Percentiles rank a stretch among this genome's conserved stretches.
Conservation (phyloP, 176 grass and related monocot genomes). For the Ananas comosus region DNA sequence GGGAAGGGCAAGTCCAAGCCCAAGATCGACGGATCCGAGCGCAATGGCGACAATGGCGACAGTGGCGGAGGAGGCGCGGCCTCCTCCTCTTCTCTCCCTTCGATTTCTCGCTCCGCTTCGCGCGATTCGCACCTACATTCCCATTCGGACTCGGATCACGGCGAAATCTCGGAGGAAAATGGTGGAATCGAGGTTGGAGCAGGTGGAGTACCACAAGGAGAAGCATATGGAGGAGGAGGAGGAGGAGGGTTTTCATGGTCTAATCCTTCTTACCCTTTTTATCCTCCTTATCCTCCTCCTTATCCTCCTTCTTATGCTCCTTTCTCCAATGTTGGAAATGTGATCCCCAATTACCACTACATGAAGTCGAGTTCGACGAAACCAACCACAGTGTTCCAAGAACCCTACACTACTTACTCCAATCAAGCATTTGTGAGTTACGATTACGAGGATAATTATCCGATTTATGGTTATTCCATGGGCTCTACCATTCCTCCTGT, state of each 20-base stretch:
- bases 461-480: slow-evolving; percentile 33
- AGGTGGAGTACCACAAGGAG: background rate
- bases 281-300: slow-evolving; percentile 2
- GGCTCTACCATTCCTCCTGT: background rate
- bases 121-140: slow-evolving; percentile 42
- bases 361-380: slow-evolving; percentile 51
- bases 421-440: slow-evolving; percentile 25
- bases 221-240: background rate
- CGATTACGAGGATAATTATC: slow-evolving; percentile 39
- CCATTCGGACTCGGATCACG: slow-evolving; percentile 21
- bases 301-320: slow-evolving; percentile 4
- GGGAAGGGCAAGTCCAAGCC: slow-evolving; percentile 11
- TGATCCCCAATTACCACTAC: slow-evolving; percentile 48
- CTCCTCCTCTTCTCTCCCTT: slow-evolving; percentile 32
- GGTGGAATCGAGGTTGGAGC: background rate
- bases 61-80: background rate
- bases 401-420: slow-evolving; percentile 39
- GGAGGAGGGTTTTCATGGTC: background rate
- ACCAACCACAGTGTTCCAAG: slow-evolving; percentile 63
- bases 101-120: slow-evolving; percentile 21
- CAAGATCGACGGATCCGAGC: slow-evolving; percentile 2
- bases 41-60: background rate
- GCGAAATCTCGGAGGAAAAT: background rate
- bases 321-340: slow-evolving; percentile 14
- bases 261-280: slow-evolving; percentile 3